These are phyloP conservation scores for Yarrowia divulgata DNA, from an alignment of 805 yeast genomes.

Conservation along the genomic window DNA sequence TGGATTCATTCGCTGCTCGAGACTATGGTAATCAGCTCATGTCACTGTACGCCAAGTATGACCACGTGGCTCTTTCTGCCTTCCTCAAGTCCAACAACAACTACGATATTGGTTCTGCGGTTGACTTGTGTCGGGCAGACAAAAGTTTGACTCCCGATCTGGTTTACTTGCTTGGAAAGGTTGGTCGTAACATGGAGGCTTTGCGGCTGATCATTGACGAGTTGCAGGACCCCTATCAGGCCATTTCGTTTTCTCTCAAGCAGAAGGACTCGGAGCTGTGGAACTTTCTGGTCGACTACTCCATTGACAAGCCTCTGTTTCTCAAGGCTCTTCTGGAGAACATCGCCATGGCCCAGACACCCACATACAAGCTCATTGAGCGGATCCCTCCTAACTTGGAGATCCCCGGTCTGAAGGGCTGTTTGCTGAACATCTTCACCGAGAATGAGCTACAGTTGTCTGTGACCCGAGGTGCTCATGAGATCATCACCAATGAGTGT, in stretches of 20 bases:
- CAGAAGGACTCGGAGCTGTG: conserved; percentile 79
- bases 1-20: conserved; percentile 63
- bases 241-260: conserved; percentile 76
- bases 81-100: conserved; percentile 65
- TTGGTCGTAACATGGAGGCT: conserved; percentile 82
- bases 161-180: conserved; percentile 79
- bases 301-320: conserved; percentile 76
- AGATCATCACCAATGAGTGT: conserved; percentile 60
- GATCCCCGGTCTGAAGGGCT: conserved; percentile 69
- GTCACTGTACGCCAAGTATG: conserved; percentile 67
- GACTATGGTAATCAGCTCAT: conserved; percentile 74
- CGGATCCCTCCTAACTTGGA: conserved; percentile 67
- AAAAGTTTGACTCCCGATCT: conserved; percentile 68
- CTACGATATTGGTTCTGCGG: conserved; percentile 71
- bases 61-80: conserved; percentile 60
- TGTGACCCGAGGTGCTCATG: conserved; percentile 63
- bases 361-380: conserved; percentile 56
- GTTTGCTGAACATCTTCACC: conserved; percentile 65
- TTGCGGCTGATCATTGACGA: conserved; percentile 76
- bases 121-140: conserved; percentile 63
- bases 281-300: conserved; percentile 74
- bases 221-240: conserved; percentile 77
- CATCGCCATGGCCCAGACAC: conserved; percentile 59
- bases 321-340: conserved; percentile 72
- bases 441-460: conserved; percentile 62